Evolutionary conservation across 2,329 filamentous ascomycete genomes (phyloP).

Genomic region (Fusarium buharicum): DNA sequence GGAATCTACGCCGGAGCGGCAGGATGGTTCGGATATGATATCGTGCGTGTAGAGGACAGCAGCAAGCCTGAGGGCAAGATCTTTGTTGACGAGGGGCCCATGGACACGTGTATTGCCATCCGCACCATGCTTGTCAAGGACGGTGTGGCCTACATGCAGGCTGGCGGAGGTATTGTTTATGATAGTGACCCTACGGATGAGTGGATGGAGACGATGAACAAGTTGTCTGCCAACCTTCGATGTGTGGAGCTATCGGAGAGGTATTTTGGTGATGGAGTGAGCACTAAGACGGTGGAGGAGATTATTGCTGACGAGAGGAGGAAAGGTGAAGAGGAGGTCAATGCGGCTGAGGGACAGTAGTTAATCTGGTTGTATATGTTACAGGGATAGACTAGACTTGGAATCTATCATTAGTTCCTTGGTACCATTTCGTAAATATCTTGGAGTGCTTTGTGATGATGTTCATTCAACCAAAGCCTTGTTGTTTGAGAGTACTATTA

Average conservation of each 20-base stretch:
- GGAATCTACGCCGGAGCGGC: constrained; percentile 96
- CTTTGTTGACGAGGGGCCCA: constrained; percentile 74
- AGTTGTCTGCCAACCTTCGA: constrained; percentile 68
- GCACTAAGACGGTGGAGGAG: constrained; percentile 43
- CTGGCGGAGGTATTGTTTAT: constrained; percentile 91
- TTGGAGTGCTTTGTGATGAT: not conserved
- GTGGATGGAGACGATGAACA: constrained; percentile 95
- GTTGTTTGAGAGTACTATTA: not conserved
- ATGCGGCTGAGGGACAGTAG: constrained; percentile 25
- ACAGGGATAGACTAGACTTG: not conserved
- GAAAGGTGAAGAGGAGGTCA: constrained; percentile 45
- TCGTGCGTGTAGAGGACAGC: constrained; percentile 69
- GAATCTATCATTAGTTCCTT: not conserved
- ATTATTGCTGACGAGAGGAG: constrained; percentile 44
- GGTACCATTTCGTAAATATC: not conserved
- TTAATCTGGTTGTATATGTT: not conserved
- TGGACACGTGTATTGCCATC: constrained; percentile 86
- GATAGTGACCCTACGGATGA: constrained; percentile 94
- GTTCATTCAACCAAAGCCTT: not conserved
- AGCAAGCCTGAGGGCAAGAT: constrained; percentile 50
- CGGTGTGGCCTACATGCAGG: constrained; percentile 89
- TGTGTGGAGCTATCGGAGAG: constrained; percentile 44
- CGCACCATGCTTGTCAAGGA: constrained; percentile 96
- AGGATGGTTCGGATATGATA: constrained; percentile 93
- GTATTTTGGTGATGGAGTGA: constrained; percentile 43